Evolutionary conservation across 169 alveolate genomes (phyloP).

Genomic region (Cryptosporidium parvum): DNA sequence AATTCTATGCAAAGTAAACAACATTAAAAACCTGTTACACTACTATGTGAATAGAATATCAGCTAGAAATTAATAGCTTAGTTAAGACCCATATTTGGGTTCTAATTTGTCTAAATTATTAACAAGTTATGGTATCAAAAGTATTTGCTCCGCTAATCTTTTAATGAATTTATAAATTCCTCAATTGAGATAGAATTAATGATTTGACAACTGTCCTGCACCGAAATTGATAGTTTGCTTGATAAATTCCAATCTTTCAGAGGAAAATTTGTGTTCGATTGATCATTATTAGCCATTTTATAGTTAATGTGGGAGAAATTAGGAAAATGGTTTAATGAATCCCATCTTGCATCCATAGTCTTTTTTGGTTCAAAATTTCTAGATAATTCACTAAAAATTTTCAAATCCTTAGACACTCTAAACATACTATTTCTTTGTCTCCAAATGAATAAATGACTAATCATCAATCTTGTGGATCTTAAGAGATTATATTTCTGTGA

Average conservation of each 20-base stretch:
- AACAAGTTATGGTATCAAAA: neutral
- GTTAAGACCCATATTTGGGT: neutral
- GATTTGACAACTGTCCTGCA: conserved; percentile 28
- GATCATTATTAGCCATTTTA: neutral
- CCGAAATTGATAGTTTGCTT: conserved; percentile 1
- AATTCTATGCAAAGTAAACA: too few species aligned
- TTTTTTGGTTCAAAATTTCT: conserved; percentile 2
- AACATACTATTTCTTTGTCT: conserved; percentile 11
- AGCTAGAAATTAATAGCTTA: neutral
- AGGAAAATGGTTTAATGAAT: neutral
- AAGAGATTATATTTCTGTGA: neutral
- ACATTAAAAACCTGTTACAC: neutral
- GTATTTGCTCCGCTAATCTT: neutral
- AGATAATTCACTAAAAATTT: conserved; percentile 28
- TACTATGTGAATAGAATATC: neutral
- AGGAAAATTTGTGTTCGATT: neutral
- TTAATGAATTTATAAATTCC: conserved; percentile 36
- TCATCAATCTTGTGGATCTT: conserved; percentile 29
- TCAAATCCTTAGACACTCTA: neutral
- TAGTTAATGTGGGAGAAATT: neutral
- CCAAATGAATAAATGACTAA: conserved; percentile 53
- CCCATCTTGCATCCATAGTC: conserved; percentile 38
- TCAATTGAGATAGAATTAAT: conserved; percentile 48
- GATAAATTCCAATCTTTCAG: neutral
- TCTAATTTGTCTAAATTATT: too few species aligned